Conservation (phyloP, 495 filamentous ascomycete genomes). For the Neurospora terricola region DNA sequence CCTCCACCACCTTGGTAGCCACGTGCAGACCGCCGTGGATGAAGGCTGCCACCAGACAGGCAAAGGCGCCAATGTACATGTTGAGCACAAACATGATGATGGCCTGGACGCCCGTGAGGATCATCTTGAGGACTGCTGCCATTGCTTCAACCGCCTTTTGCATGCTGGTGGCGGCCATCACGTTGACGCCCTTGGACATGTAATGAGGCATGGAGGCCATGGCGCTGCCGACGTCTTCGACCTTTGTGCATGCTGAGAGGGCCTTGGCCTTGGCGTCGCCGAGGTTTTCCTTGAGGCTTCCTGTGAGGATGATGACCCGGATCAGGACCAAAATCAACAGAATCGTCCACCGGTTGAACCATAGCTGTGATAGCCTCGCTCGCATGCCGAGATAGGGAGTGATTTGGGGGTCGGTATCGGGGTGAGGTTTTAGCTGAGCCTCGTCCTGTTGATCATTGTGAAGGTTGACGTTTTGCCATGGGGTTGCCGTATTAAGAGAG, state of each 20-base stretch:
- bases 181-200: constrained; percentile 78
- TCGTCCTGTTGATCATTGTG: background rate
- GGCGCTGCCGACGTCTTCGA: constrained; percentile 88
- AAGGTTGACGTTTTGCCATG: constrained; percentile 15
- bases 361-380: constrained; percentile 84
- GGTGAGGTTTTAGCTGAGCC: constrained; percentile 1
- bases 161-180: constrained; percentile 66
- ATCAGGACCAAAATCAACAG: constrained; percentile 76
- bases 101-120: constrained; percentile 73
- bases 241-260: constrained; percentile 74
- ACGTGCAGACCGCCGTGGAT: constrained; percentile 66
- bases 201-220: constrained; percentile 98
- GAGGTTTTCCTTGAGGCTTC: constrained; percentile 60
- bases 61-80: constrained; percentile 77
- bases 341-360: constrained; percentile 96
- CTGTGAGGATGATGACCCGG: constrained; percentile 64
- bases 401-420: constrained; percentile 33
- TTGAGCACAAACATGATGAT: constrained; percentile 85
- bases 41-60: constrained; percentile 74
- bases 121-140: constrained; percentile 62
- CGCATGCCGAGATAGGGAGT: constrained; percentile 90
- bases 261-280: constrained; percentile 68
- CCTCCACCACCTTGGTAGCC: constrained; percentile 56
- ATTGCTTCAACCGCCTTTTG: constrained; percentile 68
- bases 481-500: constrained; percentile 16